A percentile compares a stretch with the other conserved stretches of the same genome.
Conservation (phyloP, 2,329 filamentous ascomycete genomes). For the Epichloe uncinata region DNA sequence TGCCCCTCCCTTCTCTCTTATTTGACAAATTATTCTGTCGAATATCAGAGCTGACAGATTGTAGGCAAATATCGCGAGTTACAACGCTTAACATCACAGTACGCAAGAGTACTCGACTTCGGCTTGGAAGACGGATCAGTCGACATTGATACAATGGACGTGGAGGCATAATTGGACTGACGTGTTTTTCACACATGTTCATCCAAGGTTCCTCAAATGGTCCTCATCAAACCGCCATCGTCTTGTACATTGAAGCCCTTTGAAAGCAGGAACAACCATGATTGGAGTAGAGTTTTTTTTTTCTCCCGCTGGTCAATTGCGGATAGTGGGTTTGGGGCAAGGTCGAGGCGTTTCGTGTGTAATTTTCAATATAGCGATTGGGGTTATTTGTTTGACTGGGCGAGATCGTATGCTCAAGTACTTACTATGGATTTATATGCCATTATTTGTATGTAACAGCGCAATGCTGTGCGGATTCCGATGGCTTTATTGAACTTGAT, state of each 20-base stretch:
- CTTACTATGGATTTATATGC: no score
- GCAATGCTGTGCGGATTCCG: background rate
- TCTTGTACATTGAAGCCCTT: background rate
- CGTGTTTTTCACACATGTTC: background rate
- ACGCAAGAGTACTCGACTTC: slow-evolving; percentile 68
- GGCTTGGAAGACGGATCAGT: slow-evolving; percentile 32
- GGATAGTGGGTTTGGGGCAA: background rate
- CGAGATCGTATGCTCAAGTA: background rate
- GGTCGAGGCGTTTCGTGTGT: background rate
- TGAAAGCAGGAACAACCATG: background rate
- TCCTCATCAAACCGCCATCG: background rate
- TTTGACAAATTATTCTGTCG: slow-evolving; percentile 11
- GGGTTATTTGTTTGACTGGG: background rate
- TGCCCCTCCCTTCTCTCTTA: background rate
- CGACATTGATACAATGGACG: slow-evolving; percentile 31
- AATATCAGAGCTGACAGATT: background rate
- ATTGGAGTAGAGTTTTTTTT: background rate
- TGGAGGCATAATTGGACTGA: slow-evolving; percentile 17
- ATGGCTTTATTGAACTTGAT: background rate
- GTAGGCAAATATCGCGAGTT: slow-evolving; percentile 89
- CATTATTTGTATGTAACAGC: no score
- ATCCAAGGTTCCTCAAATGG: background rate
- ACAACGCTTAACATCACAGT: slow-evolving; percentile 88
- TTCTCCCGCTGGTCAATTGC: background rate
- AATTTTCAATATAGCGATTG: background rate